Evolutionary conservation across 2,329 filamentous ascomycete genomes (phyloP).

Genomic region (Colletotrichum echinochloae): DNA sequence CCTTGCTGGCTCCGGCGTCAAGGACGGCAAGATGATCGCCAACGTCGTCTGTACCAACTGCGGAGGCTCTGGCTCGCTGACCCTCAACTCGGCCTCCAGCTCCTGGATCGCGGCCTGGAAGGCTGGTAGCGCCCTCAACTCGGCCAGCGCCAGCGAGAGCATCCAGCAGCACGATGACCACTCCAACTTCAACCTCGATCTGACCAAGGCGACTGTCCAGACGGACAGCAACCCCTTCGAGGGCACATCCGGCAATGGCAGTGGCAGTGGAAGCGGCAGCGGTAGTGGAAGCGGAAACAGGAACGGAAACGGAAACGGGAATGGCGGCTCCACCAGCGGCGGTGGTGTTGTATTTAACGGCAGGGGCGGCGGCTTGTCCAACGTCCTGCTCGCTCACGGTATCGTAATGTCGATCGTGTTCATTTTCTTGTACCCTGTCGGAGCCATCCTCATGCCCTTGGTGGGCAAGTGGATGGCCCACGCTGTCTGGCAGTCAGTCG

Average conservation of each 20-base stretch:
- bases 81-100: constrained; percentile 54
- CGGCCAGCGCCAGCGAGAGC: constrained; percentile 51
- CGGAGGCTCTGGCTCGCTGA: constrained; percentile 57
- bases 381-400: constrained; percentile 62
- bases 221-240: constrained; percentile 66
- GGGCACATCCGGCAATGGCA: constrained; percentile 32
- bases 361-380: constrained; percentile 38
- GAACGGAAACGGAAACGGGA: constrained; percentile 35
- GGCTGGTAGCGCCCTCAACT: constrained; percentile 58
- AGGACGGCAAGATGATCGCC: constrained; percentile 65
- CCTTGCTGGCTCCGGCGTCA: constrained; percentile 69
- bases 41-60: constrained; percentile 70
- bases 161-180: constrained; percentile 62
- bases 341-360: constrained; percentile 40
- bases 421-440: constrained; percentile 69
- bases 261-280: constrained; percentile 33
- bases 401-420: constrained; percentile 72
- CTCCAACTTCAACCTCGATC: constrained; percentile 59
- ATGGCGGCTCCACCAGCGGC: constrained; percentile 40
- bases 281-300: constrained; percentile 37
- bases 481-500: constrained; percentile 65
- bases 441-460: constrained; percentile 70
- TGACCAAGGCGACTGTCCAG: constrained; percentile 59
- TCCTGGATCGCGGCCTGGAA: constrained; percentile 69
- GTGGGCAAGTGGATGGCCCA: constrained; percentile 70